Base-by-base conservation (phyloP, 345 rosid species). In the Theobroma cacao region DNA sequence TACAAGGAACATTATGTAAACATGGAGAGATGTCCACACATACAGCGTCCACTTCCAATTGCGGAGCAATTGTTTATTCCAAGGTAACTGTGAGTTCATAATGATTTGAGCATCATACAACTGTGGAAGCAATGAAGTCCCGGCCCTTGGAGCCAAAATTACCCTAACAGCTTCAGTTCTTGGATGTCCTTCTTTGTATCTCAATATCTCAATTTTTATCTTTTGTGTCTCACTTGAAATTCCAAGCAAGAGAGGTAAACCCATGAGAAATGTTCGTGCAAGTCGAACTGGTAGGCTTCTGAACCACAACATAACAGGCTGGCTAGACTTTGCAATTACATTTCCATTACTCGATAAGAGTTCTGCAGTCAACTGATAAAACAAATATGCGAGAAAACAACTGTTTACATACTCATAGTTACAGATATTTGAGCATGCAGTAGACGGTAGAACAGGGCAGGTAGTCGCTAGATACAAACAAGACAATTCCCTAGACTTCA, bases 11-110 rank as follows among this genome's bases (percentile, higher is more conserved):
- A 63, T 34, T 1, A 82, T 47, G 83, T 84, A 94, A 3, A 89
- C 71, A 47, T 84, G 82, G 45, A 94, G 52, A 0, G 95, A 87
- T n/a, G 86, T 74, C 97, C 95, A 96, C 0, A 90, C 91, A 41
- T 78, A 89, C 13, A 89, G 73, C 9, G 94, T 91, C 97, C 95
- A 96, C 78, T 80, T 91, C 99, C 97, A 96, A 33, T 89, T 88
- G 78, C 78, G 86, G 63, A 92, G 77, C 50, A 94, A 30, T 70
- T 85, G 78, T 87, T 88, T 95, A 3, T 75, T 20, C 97, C 92
- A 90, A 0, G 98, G 97, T 14, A 89, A 89, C 79, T 82, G 84
- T 0, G 97, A 92, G 31, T 80, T 84, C 53, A 92, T 60, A 22
- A 84, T 17, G 22, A 92, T 75, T 68, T 92, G 85, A 0, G 97